Evolutionary conservation across 2,329 filamentous ascomycete species (phyloP).

Genomic region (Colletotrichum orbiculare): DNA sequence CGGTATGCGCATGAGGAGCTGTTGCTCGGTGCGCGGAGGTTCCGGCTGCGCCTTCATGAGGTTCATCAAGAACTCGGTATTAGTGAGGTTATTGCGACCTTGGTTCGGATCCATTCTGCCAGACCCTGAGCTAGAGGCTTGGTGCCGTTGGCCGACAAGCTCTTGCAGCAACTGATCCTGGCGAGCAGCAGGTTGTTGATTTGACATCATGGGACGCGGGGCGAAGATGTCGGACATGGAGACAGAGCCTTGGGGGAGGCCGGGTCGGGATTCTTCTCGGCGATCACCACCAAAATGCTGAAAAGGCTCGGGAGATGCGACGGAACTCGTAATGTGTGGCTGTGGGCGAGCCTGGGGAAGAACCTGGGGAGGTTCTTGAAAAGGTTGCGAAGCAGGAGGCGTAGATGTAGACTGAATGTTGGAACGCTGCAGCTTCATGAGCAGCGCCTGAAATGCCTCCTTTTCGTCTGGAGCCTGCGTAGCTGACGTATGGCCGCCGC

Average conservation of each 20-base stretch:
- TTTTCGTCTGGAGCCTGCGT: slow-evolving; percentile 72
- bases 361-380: slow-evolving; percentile 51
- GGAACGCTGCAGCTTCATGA: slow-evolving; percentile 81
- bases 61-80: slow-evolving; percentile 87
- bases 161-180: slow-evolving; percentile 72
- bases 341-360: slow-evolving; percentile 39
- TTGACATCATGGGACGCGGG: slow-evolving; percentile 58
- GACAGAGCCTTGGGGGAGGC: slow-evolving; percentile 50
- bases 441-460: slow-evolving; percentile 84
- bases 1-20: slow-evolving; percentile 60
- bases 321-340: slow-evolving; percentile 41
- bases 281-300: slow-evolving; percentile 59
- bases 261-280: slow-evolving; percentile 56
- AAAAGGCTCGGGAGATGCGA: slow-evolving; percentile 61
- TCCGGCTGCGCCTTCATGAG: slow-evolving; percentile 74
- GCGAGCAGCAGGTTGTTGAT: slow-evolving; percentile 59
- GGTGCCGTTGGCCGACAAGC: slow-evolving; percentile 68
- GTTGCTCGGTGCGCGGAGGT: slow-evolving; percentile 60
- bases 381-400: slow-evolving; percentile 56
- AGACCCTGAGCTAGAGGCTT: slow-evolving; percentile 62
- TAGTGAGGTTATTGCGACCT: slow-evolving; percentile 63
- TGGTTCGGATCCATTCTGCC: slow-evolving; percentile 56
- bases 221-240: slow-evolving; percentile 64
- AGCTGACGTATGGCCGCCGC: slow-evolving; percentile 38
- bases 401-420: slow-evolving; percentile 55